Evolutionary conservation across 192 early-diverging fungal genomes (phyloP), one percentile per base, ranked within the genome.

Genomic region (Backusella parvicylindrica): DNA sequence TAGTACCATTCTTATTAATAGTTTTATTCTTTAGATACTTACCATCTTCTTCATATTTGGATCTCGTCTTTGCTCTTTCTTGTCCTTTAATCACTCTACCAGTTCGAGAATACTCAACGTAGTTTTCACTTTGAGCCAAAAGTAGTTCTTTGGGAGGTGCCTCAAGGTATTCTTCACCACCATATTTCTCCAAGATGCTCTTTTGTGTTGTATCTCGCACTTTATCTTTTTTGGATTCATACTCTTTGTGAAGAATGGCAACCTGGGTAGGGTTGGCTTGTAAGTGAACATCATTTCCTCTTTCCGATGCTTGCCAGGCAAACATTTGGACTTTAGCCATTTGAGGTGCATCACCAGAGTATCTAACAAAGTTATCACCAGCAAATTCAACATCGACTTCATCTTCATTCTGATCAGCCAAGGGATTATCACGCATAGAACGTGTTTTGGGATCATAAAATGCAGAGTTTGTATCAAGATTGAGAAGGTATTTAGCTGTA

Each of bases 381-480:
- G 95, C 91, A 71, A 89, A 94, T 1, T 77, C 77, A 15, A 80
- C 81, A 35, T 79, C 79, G 35, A 69, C 81, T 68, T 91, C 84
- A 43, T 92, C 92, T 36, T 87, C 84, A 1, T 18, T 43, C 33
- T 75, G 28, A 35, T 91, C 90, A 33, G 86, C 87, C 66, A 91
- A 84, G 9, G 98, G 98, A 83, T 99, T 98, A 72, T 98, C 97
- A 76, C 98, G 92, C 98, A 99, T 99, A 1, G 97, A 97, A 33
- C 97, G 89, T 2, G 98, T 97, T 78, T 99, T 99, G 38, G 98
- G 98, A 84, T 99, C 98, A 75, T 99, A 99, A 87, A 96, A 92
- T 1, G 96, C 97, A 11, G 95, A 97, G 72, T 98, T 90, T 18
- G 91, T 89, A 78, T 99, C 96, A 74, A 99, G 82, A 81, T 99